Conservation (phyloP, 164 flowering plant species). For the Euptelea pleiosperma region DNA sequence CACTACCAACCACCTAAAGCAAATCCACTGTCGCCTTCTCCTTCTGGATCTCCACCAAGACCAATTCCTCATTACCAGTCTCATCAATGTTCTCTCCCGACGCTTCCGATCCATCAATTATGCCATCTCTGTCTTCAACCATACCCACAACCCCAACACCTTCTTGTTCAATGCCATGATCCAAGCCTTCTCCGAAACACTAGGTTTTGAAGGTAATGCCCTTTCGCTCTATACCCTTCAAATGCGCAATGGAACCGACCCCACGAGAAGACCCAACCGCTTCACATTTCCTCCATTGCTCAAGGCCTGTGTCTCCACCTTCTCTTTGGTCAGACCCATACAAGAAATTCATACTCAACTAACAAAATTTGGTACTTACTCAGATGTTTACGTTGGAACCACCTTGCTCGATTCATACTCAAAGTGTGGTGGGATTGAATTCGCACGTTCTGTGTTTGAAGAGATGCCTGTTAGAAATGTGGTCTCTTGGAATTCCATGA, state of each 20-base stretch:
- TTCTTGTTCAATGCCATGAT: slow-evolving; percentile 24
- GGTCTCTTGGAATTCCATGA: slow-evolving; percentile 26
- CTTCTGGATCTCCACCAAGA: slow-evolving; percentile 18
- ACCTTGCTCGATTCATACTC: slow-evolving; percentile 21
- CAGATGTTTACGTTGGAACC: slow-evolving; percentile 28
- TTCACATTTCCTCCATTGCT: slow-evolving; percentile 25
- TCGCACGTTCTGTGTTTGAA: slow-evolving; percentile 19
- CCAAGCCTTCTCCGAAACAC: slow-evolving; percentile 20
- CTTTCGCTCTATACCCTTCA: slow-evolving; percentile 19
- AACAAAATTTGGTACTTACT: slow-evolving; percentile 13
- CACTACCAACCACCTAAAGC: slow-evolving; percentile 17
- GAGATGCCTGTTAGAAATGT: slow-evolving; percentile 20
- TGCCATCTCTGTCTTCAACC: slow-evolving; percentile 16
- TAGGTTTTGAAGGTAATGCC: slow-evolving; percentile 13
- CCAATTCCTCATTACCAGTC: slow-evolving; percentile 19
- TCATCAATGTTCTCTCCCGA: slow-evolving; percentile 12
- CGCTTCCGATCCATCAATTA: slow-evolving; percentile 13
- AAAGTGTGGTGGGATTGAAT: slow-evolving; percentile 2
- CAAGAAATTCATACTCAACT: slow-evolving; percentile 21
- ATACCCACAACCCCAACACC: slow-evolving; percentile 17
- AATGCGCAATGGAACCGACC: slow-evolving; percentile 3
- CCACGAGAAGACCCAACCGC: slow-evolving; percentile 17
- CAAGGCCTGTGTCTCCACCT: slow-evolving; percentile 15
- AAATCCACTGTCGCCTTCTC: slow-evolving; percentile 24
- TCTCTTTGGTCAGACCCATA: slow-evolving; percentile 10